phyloP scores from a whole-genome alignment of 2,329 filamentous ascomycete genomes.

The Colletotrichum viniferum region DNA sequence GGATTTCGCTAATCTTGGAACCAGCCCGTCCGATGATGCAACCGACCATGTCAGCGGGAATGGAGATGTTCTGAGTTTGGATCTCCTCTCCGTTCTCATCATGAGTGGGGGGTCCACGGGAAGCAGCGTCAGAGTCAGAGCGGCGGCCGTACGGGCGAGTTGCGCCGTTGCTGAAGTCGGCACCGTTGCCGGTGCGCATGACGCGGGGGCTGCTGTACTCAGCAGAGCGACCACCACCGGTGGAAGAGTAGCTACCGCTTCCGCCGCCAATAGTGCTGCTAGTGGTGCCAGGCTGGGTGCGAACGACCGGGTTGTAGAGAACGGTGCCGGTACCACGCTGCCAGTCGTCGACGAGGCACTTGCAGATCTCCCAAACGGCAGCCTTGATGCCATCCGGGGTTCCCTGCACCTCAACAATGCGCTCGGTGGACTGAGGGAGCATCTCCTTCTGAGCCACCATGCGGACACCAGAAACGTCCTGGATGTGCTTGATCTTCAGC shows the following conservation, averaged over 20 bases:
- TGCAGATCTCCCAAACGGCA: conserved; percentile 98
- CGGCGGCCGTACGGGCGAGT: conserved; percentile 75
- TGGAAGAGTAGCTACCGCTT: conserved; percentile 40
- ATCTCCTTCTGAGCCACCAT: conserved; percentile 99
- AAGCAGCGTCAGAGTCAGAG: conserved; percentile 80
- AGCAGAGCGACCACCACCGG: conserved; percentile 45
- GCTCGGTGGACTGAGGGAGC: conserved; percentile 97
- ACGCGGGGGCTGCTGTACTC: conserved; percentile 71
- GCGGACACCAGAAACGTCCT: conserved; percentile 93
- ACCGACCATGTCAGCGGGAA: conserved; percentile 98
- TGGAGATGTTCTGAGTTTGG: conserved; percentile 99
- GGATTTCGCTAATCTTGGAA: conserved; percentile 98
- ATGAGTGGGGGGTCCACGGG: conserved; percentile 82
- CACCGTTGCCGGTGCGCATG: conserved; percentile 95
- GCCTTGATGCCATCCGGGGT: conserved; percentile 94
- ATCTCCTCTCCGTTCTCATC: conserved; percentile 98
- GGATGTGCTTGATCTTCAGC: conserved; percentile 99
- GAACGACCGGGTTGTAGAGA: conserved; percentile 94
- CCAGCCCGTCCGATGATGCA: conserved; percentile 97
- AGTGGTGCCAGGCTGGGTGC: conserved; percentile 73
- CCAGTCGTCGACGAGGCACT: conserved; percentile 97
- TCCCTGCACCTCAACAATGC: conserved; percentile 95
- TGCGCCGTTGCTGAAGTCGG: conserved; percentile 79
- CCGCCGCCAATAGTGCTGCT: conserved; percentile 20
- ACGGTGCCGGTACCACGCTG: conserved; percentile 96